A percentile compares a stretch with the other conserved stretches of the same genome.
Evolutionary conservation across 2,329 filamentous ascomycete species (phyloP).

Genomic region (Aspergillus brunneoviolaceus): DNA sequence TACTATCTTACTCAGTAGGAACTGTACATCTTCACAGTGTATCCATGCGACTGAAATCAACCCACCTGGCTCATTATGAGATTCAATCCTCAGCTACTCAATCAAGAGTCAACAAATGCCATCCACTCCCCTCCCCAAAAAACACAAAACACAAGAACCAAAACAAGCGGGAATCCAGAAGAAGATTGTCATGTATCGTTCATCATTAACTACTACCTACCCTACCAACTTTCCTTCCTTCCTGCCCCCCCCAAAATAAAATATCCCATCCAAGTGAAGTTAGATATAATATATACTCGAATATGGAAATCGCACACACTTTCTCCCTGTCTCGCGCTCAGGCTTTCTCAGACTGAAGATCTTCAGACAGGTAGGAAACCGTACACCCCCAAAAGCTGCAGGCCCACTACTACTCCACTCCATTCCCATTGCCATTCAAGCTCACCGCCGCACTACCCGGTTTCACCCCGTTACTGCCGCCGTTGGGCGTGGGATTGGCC

Average conservation of each 20-base stretch:
- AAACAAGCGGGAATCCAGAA: neutral
- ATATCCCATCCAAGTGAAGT: neutral
- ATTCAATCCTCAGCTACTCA: too few species aligned
- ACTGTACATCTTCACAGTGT: too few species aligned
- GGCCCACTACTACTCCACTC: neutral
- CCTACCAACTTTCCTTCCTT: neutral
- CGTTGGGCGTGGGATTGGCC: slow-evolving; percentile 26
- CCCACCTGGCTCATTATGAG: too few species aligned
- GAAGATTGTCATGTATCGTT: neutral
- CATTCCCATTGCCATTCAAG: neutral
- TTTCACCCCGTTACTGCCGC: neutral
- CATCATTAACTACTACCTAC: neutral
- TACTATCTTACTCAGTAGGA: too few species aligned
- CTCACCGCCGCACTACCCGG: neutral
- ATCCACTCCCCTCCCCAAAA: too few species aligned
- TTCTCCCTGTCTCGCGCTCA: too few species aligned
- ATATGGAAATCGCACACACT: neutral
- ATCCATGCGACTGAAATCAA: too few species aligned
- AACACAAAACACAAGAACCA: neutral
- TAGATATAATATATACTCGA: neutral
- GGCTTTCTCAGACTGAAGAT: neutral
- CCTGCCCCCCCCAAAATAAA: neutral
- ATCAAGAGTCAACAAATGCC: too few species aligned
- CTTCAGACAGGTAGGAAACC: neutral
- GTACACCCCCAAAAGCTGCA: too few species aligned